Percentiles rank a stretch among this genome's conserved stretches.
Conservation (phyloP, 495 filamentous ascomycete species). For the Saxophila tyrrhenica region DNA sequence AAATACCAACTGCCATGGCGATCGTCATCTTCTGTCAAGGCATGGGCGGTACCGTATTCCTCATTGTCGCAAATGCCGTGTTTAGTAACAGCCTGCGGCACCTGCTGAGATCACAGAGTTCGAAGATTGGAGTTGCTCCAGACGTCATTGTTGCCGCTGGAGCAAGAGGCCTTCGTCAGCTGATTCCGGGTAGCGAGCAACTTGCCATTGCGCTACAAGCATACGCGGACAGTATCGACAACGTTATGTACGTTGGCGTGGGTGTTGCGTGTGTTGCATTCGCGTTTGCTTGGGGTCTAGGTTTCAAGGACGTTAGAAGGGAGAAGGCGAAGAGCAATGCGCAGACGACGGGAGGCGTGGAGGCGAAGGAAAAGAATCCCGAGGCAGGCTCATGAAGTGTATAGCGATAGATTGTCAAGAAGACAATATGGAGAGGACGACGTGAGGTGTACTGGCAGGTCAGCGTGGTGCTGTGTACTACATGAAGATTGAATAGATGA, state of each 20-base stretch:
- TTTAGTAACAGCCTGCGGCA: slow-evolving; percentile 34
- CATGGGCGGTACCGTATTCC: slow-evolving; percentile 38
- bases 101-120: neutral
- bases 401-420: too few relatives aligned
- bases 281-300: slow-evolving; percentile 18
- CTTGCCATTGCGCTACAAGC: slow-evolving; percentile 11
- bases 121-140: slow-evolving; percentile 9
- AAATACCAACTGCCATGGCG: slow-evolving; percentile 41
- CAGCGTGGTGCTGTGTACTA: too few relatives aligned
- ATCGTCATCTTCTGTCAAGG: slow-evolving; percentile 42
- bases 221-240: slow-evolving; percentile 12
- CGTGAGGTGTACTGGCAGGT: too few relatives aligned
- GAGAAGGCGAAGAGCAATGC: slow-evolving; percentile 2
- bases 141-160: slow-evolving; percentile 32
- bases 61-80: slow-evolving; percentile 36
- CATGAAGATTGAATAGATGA: too few relatives aligned
- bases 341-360: too few relatives aligned
- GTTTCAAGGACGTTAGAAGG: slow-evolving; percentile 24
- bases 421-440: too few relatives aligned
- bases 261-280: slow-evolving; percentile 9
- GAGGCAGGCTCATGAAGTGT: too few relatives aligned
- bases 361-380: too few relatives aligned
- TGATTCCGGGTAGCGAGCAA: neutral
- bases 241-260: slow-evolving; percentile 13
- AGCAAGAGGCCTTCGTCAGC: slow-evolving; percentile 18